A percentile compares a stretch with the other conserved stretches of the same genome.
Evolutionary conservation across 306 rosid genomes (phyloP).

Genomic region (Cucumis melo): DNA sequence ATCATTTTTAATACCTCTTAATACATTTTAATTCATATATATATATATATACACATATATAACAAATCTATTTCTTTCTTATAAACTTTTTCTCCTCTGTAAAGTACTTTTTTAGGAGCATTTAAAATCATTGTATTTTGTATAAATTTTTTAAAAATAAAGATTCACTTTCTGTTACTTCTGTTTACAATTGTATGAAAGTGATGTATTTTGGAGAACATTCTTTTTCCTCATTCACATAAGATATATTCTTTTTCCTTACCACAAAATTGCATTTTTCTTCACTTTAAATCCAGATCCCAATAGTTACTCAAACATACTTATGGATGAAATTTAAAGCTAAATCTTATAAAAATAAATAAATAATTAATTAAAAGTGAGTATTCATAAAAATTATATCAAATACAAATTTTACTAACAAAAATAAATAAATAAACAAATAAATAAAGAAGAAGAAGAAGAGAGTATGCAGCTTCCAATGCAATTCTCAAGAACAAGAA

Average conservation of each 20-base stretch:
- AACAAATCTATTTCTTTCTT: too few relatives aligned
- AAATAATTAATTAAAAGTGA: too few relatives aligned
- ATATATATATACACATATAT: too few relatives aligned
- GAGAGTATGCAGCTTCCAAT: background rate
- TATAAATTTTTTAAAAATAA: background rate
- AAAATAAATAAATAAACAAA: background rate
- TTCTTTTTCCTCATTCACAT: background rate
- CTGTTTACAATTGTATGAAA: background rate
- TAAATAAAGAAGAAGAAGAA: too few relatives aligned
- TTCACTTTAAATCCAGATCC: background rate
- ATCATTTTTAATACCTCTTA: too few relatives aligned
- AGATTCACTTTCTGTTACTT: background rate
- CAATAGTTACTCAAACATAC: background rate
- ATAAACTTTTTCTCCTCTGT: background rate
- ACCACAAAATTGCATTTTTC: background rate
- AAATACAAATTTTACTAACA: background rate
- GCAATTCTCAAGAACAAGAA: background rate
- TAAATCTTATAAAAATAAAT: background rate
- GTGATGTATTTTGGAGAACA: background rate
- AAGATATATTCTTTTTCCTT: background rate
- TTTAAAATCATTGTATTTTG: background rate
- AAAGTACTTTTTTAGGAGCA: background rate
- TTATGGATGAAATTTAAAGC: background rate
- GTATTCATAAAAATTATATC: background rate
- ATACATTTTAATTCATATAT: too few relatives aligned